Evolutionary conservation across 2,329 filamentous ascomycete species (phyloP).

Genomic region (Fusarium nodosum): DNA sequence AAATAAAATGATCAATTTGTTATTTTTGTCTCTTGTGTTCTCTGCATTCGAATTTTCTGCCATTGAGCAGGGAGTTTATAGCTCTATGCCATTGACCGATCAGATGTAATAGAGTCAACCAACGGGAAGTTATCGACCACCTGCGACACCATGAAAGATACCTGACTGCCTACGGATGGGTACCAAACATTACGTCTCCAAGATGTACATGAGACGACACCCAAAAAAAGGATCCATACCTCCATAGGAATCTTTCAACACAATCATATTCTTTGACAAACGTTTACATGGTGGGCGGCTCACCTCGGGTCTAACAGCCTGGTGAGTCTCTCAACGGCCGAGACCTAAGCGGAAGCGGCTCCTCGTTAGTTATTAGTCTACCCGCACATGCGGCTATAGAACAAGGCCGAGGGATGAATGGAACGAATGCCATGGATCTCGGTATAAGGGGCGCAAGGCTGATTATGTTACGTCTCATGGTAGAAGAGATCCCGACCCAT

Average conservation of each 20-base stretch:
- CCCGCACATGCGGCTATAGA: not conserved
- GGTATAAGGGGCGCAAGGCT: conserved; percentile 27
- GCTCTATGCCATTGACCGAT: not conserved
- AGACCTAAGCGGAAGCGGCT: conserved; percentile 6
- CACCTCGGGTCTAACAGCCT: conserved; percentile 32
- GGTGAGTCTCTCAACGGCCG: conserved; percentile 1
- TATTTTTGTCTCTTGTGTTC: not conserved
- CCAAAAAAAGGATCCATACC: not conserved
- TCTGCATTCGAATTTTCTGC: not conserved
- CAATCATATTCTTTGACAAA: not conserved
- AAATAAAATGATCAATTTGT: not conserved
- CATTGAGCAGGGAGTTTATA: not conserved
- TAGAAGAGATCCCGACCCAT: conserved; percentile 20
- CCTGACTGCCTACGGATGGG: too few species aligned
- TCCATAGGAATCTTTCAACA: not conserved
- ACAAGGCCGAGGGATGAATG: conserved; percentile 1
- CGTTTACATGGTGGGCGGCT: conserved; percentile 22
- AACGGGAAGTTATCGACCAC: not conserved
- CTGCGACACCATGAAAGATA: too few species aligned
- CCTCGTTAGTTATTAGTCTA: conserved; percentile 2
- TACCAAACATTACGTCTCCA: not conserved
- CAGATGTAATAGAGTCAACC: not conserved
- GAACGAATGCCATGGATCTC: conserved; percentile 17
- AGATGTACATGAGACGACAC: not conserved
- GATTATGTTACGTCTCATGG: conserved; percentile 26